Evolutionary conservation across 108 stramenopile genomes (phyloP), one percentile per base, ranked within the genome.

Genomic region (Nannochloropsis gaditana): DNA sequence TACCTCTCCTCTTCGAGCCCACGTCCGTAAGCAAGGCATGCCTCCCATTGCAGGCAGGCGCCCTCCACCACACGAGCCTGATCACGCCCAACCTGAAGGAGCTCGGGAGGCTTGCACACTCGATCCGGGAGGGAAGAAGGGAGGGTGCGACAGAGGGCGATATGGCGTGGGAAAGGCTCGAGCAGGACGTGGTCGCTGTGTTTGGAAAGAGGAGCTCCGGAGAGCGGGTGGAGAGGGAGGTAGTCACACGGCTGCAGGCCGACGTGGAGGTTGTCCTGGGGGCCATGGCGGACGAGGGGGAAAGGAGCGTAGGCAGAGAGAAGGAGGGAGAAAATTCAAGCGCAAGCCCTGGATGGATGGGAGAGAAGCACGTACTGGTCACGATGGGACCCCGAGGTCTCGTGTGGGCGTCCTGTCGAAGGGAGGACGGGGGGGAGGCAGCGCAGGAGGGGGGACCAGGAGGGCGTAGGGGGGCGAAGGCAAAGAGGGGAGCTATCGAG

Each of bases 1-100:
- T 79, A 2, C 86, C 86, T 50, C 86, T 86, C 11, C 73, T 86
- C 5, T 86, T 86, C 41, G 86, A 86, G 47, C 86, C 86, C 21
- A 86, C 86, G 19, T 86, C 86, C 21, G 86, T 83, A 15, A 73
- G 82, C 9, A 86, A 86, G 79, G 73, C 43, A 11, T 11, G 41
- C 73, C 50, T 45, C 44, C 86, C 86, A 21, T 44, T 86, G 73
- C 43, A 41, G 82, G 86, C 86, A 5, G 59, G 43, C 82, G 86
- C 83, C 44, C 59, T 73, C 8, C 59, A 73, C n/a, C 59, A 6
- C 8, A 8, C n/a, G 3, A 73, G 59, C 59, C 3, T 73, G 19
- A 73, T 73, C 19, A 73, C 59, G n/a, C 59, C 59, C 59, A 73
- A 73, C 59, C 59, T 73, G 19, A 6, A n/a, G 59, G 59, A 73